Conservation (phyloP, 2,329 filamentous ascomycete genomes). For the Aspergillus sergii region DNA sequence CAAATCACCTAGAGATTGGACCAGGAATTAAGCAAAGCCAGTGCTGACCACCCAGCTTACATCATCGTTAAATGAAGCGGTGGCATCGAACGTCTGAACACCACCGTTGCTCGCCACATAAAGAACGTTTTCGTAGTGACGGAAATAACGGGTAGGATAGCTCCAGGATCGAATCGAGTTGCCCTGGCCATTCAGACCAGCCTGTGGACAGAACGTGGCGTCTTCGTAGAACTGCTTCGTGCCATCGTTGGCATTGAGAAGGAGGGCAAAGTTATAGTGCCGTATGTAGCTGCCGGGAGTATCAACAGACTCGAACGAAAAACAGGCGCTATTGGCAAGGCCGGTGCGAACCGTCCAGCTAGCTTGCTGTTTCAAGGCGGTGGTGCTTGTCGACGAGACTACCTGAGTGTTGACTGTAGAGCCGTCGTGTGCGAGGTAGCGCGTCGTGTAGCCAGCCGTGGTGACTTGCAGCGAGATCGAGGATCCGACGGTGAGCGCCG, state of each 20-base stretch:
- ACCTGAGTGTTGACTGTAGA: slow-evolving; percentile 58
- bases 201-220: slow-evolving; percentile 63
- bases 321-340: slow-evolving; percentile 59
- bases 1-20: not conserved
- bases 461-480: slow-evolving; percentile 59
- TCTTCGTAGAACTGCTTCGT: slow-evolving; percentile 62
- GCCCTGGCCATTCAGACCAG: slow-evolving; percentile 55
- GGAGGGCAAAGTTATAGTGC: slow-evolving; percentile 57
- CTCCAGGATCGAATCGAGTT: slow-evolving; percentile 60
- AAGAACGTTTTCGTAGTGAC: slow-evolving; percentile 54
- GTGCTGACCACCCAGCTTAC: slow-evolving; percentile 54
- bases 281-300: slow-evolving; percentile 61
- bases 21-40: slow-evolving; percentile 46
- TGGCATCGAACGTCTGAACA: slow-evolving; percentile 56
- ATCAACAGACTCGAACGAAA: slow-evolving; percentile 64
- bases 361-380: slow-evolving; percentile 53
- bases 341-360: slow-evolving; percentile 59
- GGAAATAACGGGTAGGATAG: slow-evolving; percentile 62
- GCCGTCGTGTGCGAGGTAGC: slow-evolving; percentile 59
- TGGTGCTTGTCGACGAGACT: slow-evolving; percentile 54
- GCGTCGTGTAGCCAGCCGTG: slow-evolving; percentile 56
- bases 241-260: slow-evolving; percentile 55
- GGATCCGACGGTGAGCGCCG: slow-evolving; percentile 51
- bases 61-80: slow-evolving; percentile 56
- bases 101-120: slow-evolving; percentile 60